Percentiles rank a stretch among this genome's conserved stretches.
phyloP scores from a whole-genome alignment of 73 alveolate genomes.

The Tetrahymena malaccensis region DNA sequence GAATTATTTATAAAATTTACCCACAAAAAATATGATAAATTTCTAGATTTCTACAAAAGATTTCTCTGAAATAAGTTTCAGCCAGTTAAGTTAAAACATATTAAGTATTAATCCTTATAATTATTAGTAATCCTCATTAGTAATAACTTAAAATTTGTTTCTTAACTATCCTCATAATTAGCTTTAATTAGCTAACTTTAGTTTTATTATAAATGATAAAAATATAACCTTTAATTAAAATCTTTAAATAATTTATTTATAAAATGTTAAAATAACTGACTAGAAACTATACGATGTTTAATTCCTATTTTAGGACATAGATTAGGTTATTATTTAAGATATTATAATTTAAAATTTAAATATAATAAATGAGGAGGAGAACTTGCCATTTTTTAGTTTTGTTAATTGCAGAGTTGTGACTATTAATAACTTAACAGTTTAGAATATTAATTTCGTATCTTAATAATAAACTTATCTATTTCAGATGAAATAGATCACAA shows the following conservation, averaged over 20 bases:
- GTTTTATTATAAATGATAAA: not conserved
- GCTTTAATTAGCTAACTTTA: not conserved
- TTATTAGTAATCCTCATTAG: not conserved
- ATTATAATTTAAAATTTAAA: not conserved
- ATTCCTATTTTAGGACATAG: not conserved
- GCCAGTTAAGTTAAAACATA: not conserved
- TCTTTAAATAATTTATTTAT: not conserved
- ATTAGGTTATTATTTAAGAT: not conserved
- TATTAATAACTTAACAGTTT: not conserved
- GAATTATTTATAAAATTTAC: too few species aligned
- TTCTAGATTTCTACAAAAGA: not conserved
- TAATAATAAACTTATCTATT: not conserved
- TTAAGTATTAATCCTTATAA: not conserved
- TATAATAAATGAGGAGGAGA: not conserved
- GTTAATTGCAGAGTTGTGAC: not conserved
- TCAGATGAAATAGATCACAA: not conserved
- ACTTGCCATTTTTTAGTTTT: not conserved
- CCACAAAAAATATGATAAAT: too few species aligned
- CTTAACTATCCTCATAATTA: not conserved
- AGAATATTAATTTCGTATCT: not conserved
- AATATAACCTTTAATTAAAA: not conserved
- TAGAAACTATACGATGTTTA: not conserved
- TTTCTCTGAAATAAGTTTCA: not conserved
- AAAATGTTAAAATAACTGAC: not conserved
- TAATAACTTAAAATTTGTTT: not conserved